Evolutionary conservation across 106 monocot genomes (phyloP).

Genomic region (Alisma plantagoaquatica): DNA sequence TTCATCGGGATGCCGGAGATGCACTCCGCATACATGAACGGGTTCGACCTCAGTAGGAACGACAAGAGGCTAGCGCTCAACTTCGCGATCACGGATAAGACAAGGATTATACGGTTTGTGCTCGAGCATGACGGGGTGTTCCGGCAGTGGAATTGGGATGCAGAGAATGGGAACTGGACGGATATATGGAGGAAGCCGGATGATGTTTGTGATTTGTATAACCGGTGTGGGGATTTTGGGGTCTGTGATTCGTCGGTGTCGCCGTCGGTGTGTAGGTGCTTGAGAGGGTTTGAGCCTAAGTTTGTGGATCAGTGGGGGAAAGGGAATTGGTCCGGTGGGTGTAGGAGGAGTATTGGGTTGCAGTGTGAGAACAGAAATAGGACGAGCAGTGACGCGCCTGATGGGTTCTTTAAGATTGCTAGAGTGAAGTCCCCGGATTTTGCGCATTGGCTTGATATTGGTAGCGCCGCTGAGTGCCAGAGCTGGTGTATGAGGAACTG

Average conservation of each 20-base stretch:
- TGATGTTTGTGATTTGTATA: slow-evolving; percentile 7
- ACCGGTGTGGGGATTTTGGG: background rate
- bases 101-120: background rate
- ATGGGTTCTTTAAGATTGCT: slow-evolving; percentile 1
- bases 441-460: background rate
- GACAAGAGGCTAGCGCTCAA: background rate
- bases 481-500: background rate
- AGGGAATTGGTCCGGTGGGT: slow-evolving; percentile 2
- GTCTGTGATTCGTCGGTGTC: background rate
- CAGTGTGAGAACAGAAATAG: background rate
- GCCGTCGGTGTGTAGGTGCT: background rate
- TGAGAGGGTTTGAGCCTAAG: slow-evolving; percentile 1
- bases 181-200: background rate
- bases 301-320: background rate
- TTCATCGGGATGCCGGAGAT: slow-evolving; percentile 10
- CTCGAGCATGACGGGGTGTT: background rate
- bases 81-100: background rate
- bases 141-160: background rate
- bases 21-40: background rate
- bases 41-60: background rate
- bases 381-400: background rate
- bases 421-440: slow-evolving; percentile 6
- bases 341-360: background rate
- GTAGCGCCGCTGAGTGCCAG: background rate
- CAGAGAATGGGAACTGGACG: background rate